Evolutionary conservation across 768 basidiomycete species (phyloP).

Genomic region (Phanerochaete sordida): DNA sequence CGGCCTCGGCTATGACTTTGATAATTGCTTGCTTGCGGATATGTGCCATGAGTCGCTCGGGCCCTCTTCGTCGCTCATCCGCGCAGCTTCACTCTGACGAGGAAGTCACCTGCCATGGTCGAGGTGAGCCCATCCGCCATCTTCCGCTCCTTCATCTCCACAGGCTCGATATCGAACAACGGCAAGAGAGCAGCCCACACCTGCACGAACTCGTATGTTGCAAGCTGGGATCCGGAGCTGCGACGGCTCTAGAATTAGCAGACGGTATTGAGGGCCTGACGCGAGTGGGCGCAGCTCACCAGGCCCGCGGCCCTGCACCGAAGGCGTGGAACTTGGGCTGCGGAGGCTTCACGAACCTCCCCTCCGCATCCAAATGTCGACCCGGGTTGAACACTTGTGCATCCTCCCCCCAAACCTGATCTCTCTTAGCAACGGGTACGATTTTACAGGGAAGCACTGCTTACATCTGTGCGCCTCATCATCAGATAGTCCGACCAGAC

Average conservation of each 20-base stretch:
- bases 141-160: background rate
- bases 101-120: too few relatives aligned
- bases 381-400: background rate
- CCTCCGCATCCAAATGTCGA: background rate
- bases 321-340: background rate
- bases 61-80: too few relatives aligned
- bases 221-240: background rate
- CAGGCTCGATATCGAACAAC: background rate
- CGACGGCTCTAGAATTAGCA: background rate
- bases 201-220: background rate
- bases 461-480: background rate
- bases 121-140: too few relatives aligned
- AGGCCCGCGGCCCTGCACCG: background rate
- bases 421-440: background rate
- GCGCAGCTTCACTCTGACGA: too few relatives aligned
- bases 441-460: background rate
- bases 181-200: background rate
- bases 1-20: too few relatives aligned
- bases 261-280: background rate
- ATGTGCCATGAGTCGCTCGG: too few relatives aligned
- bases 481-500: conserved; percentile 1
- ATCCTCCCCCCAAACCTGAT: conserved; percentile 1
- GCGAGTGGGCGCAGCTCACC: background rate
- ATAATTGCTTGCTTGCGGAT: too few relatives aligned
- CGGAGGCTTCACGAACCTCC: background rate